Evolutionary conservation across 441 rosid species (phyloP), one percentile per base, ranked within the genome.

Genomic region (Erodium moschatum): DNA sequence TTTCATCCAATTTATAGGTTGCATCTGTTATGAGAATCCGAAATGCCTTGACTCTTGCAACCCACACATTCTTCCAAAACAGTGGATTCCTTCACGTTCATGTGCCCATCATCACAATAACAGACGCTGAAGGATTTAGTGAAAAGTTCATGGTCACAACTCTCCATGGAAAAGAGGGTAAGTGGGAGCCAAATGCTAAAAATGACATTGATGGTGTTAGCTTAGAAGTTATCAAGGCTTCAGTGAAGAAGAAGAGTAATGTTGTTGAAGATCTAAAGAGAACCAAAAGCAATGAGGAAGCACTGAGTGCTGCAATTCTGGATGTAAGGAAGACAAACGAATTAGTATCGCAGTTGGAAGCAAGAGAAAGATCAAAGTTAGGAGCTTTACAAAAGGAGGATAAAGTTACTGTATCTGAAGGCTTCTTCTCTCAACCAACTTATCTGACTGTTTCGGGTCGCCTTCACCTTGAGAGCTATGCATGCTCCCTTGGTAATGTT

Each of bases 401-500:
- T 48, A 74, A 76, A 67, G 62, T 69, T 61, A 74, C 70, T 72
- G 31, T 72, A 72, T 73, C 81, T 21, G 81, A 80, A 63, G 90
- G 86, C 65, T 87, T 85, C 80, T 91, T 89, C 75, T 75, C 85
- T 31, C 72, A 80, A 5, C 82, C 76, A n/a, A 70, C 87, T 69
- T 88, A 77, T 67, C 80, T 91, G 62, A 85, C 89, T 48, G 86
- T 74, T 64, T 86, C 97, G 15, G 96, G 98, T 52, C 85, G 82
- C 71, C 85, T 86, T 76, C 97, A 88, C 83, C 81, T 93, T 69
- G 96, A 88, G 81, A 89, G 98, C 79, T 88, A 82, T 70, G 95
- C 97, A 7, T 86, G 87, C 81, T 87, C 93, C 19, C 85, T 93
- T 66, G 98, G 98, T 66, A 81, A 88, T 71, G 97, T 93, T 66